These are phyloP conservation scores for Xylaria hypoxylon DNA, from an alignment of 2,329 filamentous ascomycete species.

Conservation along the genomic window DNA sequence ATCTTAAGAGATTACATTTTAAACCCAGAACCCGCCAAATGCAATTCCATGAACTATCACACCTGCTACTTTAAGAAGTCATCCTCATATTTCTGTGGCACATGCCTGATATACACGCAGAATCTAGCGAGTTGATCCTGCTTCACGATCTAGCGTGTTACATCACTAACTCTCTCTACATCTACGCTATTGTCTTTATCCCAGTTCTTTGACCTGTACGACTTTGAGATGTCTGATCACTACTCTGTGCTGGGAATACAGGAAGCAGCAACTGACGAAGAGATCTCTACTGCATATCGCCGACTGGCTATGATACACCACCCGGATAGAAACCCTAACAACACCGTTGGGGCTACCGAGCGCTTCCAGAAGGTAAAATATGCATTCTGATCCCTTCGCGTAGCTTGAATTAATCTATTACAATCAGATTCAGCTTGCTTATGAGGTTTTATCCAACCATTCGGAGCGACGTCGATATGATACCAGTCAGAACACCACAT, in stretches of 20 bases:
- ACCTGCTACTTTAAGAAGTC: too few species aligned
- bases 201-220: background rate
- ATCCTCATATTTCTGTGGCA: too few species aligned
- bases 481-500: slow-evolving; percentile 9
- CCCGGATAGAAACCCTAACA: slow-evolving; percentile 46
- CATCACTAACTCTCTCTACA: background rate
- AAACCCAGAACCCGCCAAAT: background rate
- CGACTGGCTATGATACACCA: slow-evolving; percentile 44
- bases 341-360: slow-evolving; percentile 40
- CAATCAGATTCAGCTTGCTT: slow-evolving; percentile 44
- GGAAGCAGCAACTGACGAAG: slow-evolving; percentile 35
- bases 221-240: slow-evolving; percentile 35
- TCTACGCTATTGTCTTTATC: background rate
- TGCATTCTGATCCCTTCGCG: background rate
- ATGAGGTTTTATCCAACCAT: slow-evolving; percentile 44
- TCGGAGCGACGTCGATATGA: slow-evolving; percentile 43
- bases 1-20: background rate
- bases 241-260: slow-evolving; percentile 47
- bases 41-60: background rate
- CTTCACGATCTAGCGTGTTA: too few species aligned
- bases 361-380: slow-evolving; percentile 43
- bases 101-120: too few species aligned
- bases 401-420: background rate
- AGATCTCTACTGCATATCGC: slow-evolving; percentile 45
- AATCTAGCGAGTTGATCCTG: too few species aligned